Evolutionary conservation across 2,329 filamentous ascomycete genomes (phyloP).

Genomic region (Laburnicola sp.): DNA sequence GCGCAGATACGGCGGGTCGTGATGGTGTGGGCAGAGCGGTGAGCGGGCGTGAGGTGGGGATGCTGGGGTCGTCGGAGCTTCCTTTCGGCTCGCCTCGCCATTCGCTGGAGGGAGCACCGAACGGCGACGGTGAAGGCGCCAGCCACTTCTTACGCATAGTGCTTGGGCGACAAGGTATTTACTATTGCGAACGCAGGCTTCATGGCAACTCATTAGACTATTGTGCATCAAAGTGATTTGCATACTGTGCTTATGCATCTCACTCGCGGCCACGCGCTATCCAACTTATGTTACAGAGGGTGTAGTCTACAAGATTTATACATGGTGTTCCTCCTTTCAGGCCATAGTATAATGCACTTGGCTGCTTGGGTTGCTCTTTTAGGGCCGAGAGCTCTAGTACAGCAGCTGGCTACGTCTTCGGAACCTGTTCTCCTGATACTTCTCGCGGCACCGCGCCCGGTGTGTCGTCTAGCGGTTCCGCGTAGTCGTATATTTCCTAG

Average conservation of each 20-base stretch:
- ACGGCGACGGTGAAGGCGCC: neutral
- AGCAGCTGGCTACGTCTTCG: slow-evolving; percentile 5
- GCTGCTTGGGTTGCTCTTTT: slow-evolving; percentile 18
- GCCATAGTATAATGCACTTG: slow-evolving; percentile 13
- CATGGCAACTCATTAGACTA: neutral
- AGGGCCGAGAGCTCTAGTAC: slow-evolving; percentile 13
- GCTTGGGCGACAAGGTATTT: neutral
- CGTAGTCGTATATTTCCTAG: slow-evolving; percentile 9
- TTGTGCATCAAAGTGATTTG: neutral
- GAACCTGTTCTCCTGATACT: slow-evolving; percentile 2
- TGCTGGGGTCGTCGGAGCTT: slow-evolving; percentile 27
- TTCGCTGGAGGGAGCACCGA: slow-evolving; percentile 5
- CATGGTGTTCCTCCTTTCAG: too few relatives aligned
- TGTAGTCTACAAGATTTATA: neutral
- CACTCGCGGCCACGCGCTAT: too few relatives aligned
- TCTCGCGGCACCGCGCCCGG: slow-evolving; percentile 8
- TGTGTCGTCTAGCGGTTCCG: slow-evolving; percentile 4
- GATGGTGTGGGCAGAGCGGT: slow-evolving; percentile 33
- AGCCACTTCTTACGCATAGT: neutral
- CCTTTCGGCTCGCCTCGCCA: slow-evolving; percentile 32
- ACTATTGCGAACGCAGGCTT: neutral
- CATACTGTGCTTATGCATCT: neutral
- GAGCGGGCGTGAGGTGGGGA: slow-evolving; percentile 30
- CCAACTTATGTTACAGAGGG: neutral
- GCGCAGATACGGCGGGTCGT: slow-evolving; percentile 12